phyloP scores from a whole-genome alignment of 148 eudicot species.

The Persicaria tinctoria region DNA sequence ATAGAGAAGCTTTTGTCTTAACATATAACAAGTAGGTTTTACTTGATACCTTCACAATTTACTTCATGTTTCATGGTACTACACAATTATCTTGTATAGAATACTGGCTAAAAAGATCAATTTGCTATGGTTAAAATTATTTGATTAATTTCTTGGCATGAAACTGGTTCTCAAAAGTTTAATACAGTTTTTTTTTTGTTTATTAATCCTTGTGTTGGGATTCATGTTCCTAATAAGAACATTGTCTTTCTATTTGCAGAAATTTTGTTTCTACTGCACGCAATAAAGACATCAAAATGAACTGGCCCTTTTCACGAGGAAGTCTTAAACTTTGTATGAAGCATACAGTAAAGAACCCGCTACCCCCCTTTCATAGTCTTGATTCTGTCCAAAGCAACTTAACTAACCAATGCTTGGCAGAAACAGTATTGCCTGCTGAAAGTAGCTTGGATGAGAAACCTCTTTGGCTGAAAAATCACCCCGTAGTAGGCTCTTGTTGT shows the following conservation, averaged over 20 bases:
- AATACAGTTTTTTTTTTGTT: not conserved
- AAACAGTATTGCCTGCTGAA: conserved; percentile 9
- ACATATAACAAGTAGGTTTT: too few species aligned
- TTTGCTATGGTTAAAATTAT: too few species aligned
- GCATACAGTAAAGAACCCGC: conserved; percentile 56
- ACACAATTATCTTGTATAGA: too few species aligned
- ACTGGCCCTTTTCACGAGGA: conserved; percentile 81
- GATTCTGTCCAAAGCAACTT: conserved; percentile 29
- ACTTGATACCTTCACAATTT: too few species aligned
- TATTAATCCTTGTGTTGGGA: not conserved
- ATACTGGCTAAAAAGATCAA: too few species aligned
- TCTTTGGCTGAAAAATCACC: conserved; percentile 26
- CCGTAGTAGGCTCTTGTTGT: not conserved
- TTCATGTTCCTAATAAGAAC: not conserved
- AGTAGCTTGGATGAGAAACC: conserved; percentile 27
- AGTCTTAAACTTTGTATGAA: conserved; percentile 64
- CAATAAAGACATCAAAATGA: conserved; percentile 52
- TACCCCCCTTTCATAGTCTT: conserved; percentile 71
- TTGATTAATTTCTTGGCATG: too few species aligned
- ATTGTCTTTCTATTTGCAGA: conserved; percentile 34
- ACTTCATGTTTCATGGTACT: too few species aligned
- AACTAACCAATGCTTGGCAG: not conserved
- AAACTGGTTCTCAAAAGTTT: too few species aligned
- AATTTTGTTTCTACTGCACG: conserved; percentile 65
- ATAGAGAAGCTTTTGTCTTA: too few species aligned